Base-by-base conservation (phyloP, 352 stramenopile genomes). In the Albugo laibachii region DNA sequence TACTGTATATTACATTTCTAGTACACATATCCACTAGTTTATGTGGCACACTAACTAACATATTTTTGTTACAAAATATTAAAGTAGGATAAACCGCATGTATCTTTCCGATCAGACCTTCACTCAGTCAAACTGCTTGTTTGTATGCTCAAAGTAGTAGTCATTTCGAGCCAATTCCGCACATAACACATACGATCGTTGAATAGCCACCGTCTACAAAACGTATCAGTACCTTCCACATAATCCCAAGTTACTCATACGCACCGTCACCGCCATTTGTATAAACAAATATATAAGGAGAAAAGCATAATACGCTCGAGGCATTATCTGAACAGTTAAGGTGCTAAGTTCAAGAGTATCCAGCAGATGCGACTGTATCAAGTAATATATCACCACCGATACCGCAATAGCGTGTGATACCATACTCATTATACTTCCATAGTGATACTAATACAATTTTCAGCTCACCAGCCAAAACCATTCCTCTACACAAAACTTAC, bases 111-210 rank as follows among this genome's bases (percentile, higher is more conserved):
- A 31, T 31, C 24, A 31, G 24, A 31, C 24, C 8, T 10, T 31
- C 3, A 31, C 24, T 31, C 24, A 31, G 8, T 31, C 24, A 31
- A 10, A 31, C 24, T 31, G 24, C 24, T 31, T 31, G 24, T 31
- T 31, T 24, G 52, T 58, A 49, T 57, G 52, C 13, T 59, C 53
- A 14, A 63, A 36, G 50, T 79, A 74, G 46, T 79, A 75, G 13
- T 73, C 70, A 55, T 85, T 81, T 27, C 72, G 67, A n/a, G 59
- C 53, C 48, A 85, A 63, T 60, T 85, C 72, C n/a, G 67, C 63
- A 49, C 68, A 69, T n/a, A 85, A 55, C 20, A 69, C 73, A 52
- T 68, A 54, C 36, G 55, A 61, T 21, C 66, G 58, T 56, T 69
- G 60, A 43, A 82, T 72, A 27, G 56, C 55, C 36, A 76, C 77